Evolutionary conservation across 805 yeast genomes (phyloP).

Genomic region (Candida yuanshanica): DNA sequence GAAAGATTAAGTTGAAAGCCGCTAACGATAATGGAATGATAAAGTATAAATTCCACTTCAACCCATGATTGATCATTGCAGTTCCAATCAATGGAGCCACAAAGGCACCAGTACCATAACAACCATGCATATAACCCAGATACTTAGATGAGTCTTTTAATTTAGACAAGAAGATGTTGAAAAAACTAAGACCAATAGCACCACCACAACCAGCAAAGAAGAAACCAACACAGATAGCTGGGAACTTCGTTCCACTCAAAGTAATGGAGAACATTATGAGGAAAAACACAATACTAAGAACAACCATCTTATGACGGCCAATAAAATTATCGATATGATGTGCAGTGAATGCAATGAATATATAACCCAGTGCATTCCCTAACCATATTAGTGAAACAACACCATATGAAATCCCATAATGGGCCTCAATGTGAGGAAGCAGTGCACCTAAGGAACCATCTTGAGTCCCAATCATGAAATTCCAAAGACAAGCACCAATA

Average conservation of each 20-base stretch:
- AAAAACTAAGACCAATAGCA: constrained; percentile 44
- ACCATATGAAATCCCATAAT: constrained; percentile 43
- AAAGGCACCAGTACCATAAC: constrained; percentile 62
- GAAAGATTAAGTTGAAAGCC: constrained; percentile 27
- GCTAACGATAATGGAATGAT: constrained; percentile 46
- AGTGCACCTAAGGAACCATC: constrained; percentile 60
- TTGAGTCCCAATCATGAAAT: constrained; percentile 36
- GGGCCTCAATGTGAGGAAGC: constrained; percentile 44
- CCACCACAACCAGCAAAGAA: constrained; percentile 53
- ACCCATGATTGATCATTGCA: constrained; percentile 40
- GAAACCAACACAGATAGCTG: constrained; percentile 42
- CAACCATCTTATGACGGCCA: constrained; percentile 33
- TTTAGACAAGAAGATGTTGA: constrained; percentile 45
- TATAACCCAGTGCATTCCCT: constrained; percentile 48
- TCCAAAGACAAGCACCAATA: constrained; percentile 35
- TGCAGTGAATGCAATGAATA: constrained; percentile 41
- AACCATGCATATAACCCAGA: constrained; percentile 52
- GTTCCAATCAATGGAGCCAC: constrained; percentile 56
- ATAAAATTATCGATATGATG: constrained; percentile 36
- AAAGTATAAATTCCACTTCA: constrained; percentile 42
- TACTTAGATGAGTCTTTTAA: constrained; percentile 37
- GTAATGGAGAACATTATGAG: constrained; percentile 39
- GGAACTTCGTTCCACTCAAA: constrained; percentile 42
- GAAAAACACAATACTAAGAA: constrained; percentile 33
- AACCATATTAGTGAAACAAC: constrained; percentile 56